These are phyloP conservation scores for Hypocreales sp. DNA, from an alignment of 2,329 filamentous ascomycete genomes.

Conservation along the genomic window DNA sequence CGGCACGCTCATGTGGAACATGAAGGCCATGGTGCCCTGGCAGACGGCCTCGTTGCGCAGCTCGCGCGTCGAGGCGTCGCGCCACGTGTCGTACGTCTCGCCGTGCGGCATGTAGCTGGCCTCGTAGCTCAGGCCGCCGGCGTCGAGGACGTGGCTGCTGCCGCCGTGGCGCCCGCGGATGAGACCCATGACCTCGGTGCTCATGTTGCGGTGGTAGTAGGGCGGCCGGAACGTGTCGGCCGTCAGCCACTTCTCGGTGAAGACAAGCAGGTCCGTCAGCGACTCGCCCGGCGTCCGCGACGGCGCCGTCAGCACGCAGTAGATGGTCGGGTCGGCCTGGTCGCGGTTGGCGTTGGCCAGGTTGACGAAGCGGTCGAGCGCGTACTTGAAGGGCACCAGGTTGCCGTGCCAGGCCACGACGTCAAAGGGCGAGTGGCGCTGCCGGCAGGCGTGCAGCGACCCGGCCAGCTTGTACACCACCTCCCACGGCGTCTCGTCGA, in stretches of 20 bases:
- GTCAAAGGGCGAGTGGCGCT: conserved; percentile 53
- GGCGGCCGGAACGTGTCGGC: conserved; percentile 47
- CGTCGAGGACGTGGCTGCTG: conserved; percentile 11
- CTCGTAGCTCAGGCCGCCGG: conserved; percentile 17
- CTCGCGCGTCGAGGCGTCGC: conserved; percentile 11
- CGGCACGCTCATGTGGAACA: conserved; percentile 20
- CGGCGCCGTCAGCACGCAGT: conserved; percentile 46
- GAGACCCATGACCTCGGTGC: conserved; percentile 40
- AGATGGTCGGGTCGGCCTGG: conserved; percentile 52
- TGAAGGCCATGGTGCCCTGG: conserved; percentile 25
- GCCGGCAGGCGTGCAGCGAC: conserved; percentile 41
- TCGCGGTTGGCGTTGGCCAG: conserved; percentile 43
- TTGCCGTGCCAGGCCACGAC: conserved; percentile 61
- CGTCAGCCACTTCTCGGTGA: conserved; percentile 51
- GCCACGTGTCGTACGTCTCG: conserved; percentile 16
- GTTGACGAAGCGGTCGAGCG: conserved; percentile 40
- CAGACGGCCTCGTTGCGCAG: conserved; percentile 8
- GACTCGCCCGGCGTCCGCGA: conserved; percentile 36
- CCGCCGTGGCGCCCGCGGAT: conserved; percentile 21
- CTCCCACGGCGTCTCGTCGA: conserved; percentile 37
- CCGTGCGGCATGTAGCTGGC: conserved; percentile 20
- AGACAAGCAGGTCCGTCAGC: conserved; percentile 50
- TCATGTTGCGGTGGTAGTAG: conserved; percentile 48
- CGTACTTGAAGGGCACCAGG: conserved; percentile 45
- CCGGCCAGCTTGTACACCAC: conserved; percentile 48